Base-by-base conservation (phyloP, 306 rosid genomes). In the Spatholobus suberectus region DNA sequence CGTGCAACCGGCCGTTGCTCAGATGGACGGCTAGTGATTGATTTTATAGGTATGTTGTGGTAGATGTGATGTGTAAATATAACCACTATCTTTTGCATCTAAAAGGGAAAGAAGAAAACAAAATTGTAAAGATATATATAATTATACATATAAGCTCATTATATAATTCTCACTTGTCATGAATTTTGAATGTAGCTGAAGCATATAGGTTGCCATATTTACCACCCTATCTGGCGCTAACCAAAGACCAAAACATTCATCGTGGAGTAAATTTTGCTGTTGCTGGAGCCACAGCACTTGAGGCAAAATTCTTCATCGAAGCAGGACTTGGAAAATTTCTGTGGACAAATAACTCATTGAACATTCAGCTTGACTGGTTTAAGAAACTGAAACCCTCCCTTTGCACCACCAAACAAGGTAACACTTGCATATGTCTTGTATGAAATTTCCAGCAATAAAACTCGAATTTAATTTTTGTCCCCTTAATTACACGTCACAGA, bases 271-370 rank as follows among this genome's bases (percentile, higher is more conserved):
- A 93, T 81, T 93, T 93, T 80, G 97, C 95, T 0, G 95, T 93
- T n/a, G 91, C 94, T 14, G 95, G 97, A 84, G 92, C 95, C 58
- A 89, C 94, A 1, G 95, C 92, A 29, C 88, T 93, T 40, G 92
- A 88, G 32, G 62, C 86, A 35, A 83, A 85, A 32, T 86, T 92
- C 85, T 89, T 92, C 86, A 17, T 9, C 17, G 23, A 58, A 71
- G 71, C 38, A 41, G 78, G 83, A 43, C 35, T 88, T 2, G 90
- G 71, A 38, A 37, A 78, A 0, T 23, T 70, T 74, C 46, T 89
- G 37, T 88, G 89, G 91, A 87, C 97, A 17, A 89, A 91, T 23
- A 54, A 78, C 26, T 87, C 92, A 21, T 73, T 93, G 75, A 88
- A 77, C 61, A 81, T 85, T 77, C 97, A 93, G 82, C 94, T 91